phyloP scores from a whole-genome alignment of 2,329 filamentous ascomycete genomes.

The Trichoderma pleuroti region DNA sequence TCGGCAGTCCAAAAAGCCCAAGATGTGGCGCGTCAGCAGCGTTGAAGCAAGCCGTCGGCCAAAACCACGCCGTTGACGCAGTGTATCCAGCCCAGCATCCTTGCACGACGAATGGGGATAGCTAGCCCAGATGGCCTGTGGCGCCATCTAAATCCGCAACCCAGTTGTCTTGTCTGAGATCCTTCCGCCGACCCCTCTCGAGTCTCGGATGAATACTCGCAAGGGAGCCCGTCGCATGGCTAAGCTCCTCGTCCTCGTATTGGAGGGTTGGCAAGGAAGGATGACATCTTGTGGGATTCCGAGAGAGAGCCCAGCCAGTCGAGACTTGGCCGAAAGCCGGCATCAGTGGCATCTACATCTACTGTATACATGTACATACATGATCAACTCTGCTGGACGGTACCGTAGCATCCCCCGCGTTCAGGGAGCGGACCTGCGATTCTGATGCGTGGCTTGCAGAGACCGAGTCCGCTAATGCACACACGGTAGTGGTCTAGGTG shows the following conservation, averaged over 20 bases:
- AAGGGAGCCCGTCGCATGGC: background rate
- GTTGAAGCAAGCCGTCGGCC: background rate
- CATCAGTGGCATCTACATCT: background rate
- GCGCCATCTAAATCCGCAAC: background rate
- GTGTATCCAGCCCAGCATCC: background rate
- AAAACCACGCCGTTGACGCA: background rate
- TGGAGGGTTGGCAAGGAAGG: background rate
- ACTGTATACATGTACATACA: background rate
- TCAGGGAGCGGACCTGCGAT: background rate
- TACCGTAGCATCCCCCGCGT: background rate
- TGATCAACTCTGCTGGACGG: background rate
- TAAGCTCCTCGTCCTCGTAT: background rate
- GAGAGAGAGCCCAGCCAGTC: background rate
- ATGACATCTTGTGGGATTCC: background rate
- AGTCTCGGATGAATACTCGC: background rate
- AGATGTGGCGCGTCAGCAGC: background rate
- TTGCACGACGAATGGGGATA: background rate
- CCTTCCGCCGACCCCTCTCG: conserved; percentile 13
- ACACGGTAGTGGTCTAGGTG: conserved; percentile 3
- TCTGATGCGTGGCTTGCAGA: conserved; percentile 13
- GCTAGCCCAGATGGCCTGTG: background rate
- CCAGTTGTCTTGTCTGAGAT: conserved; percentile 1
- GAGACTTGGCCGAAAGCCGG: background rate
- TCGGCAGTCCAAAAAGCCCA: background rate
- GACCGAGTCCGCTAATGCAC: conserved; percentile 16